phyloP scores from a whole-genome alignment of 1,284 basidiomycete genomes.

The Trametes polyzona region DNA sequence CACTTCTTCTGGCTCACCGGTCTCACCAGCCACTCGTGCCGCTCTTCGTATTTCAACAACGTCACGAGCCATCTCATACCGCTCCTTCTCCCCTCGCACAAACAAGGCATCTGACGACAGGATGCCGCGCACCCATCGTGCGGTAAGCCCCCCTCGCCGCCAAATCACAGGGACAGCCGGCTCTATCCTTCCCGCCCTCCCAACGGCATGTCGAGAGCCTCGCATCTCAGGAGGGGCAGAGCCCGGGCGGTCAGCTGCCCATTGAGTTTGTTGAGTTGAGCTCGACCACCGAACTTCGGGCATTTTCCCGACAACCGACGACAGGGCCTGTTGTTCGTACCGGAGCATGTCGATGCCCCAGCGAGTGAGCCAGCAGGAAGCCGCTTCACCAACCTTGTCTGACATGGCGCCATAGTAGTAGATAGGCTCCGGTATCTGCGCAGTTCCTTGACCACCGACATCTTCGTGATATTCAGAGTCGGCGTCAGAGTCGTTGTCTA shows the following conservation, averaged over 20 bases:
- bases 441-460: conserved; percentile 27
- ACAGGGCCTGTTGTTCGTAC: conserved; percentile 56
- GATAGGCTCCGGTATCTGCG: conserved; percentile 27
- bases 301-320: background rate
- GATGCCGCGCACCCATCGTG: conserved; percentile 76
- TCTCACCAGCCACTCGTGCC: conserved; percentile 46
- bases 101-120: conserved; percentile 84
- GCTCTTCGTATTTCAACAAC: conserved; percentile 76
- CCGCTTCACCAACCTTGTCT: conserved; percentile 90
- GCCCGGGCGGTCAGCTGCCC: conserved; percentile 16
- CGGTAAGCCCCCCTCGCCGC: conserved; percentile 70
- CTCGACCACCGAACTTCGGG: conserved; percentile 12
- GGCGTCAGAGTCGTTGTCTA: conserved; percentile 15
- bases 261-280: conserved; percentile 4
- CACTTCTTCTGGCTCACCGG: conserved; percentile 27
- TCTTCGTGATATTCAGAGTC: conserved; percentile 31
- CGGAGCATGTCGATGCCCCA: conserved; percentile 84
- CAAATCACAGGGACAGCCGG: conserved; percentile 57
- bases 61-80: conserved; percentile 79
- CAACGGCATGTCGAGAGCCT: conserved; percentile 1
- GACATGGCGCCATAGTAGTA: conserved; percentile 84
- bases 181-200: conserved; percentile 3
- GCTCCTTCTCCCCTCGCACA: conserved; percentile 76
- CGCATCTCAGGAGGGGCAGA: conserved; percentile 23
- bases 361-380: conserved; percentile 84